Percentiles rank a stretch among this genome's conserved stretches.
Conservation (phyloP, 371 early-diverging fungal species). For the Saksenaea oblongispora region DNA sequence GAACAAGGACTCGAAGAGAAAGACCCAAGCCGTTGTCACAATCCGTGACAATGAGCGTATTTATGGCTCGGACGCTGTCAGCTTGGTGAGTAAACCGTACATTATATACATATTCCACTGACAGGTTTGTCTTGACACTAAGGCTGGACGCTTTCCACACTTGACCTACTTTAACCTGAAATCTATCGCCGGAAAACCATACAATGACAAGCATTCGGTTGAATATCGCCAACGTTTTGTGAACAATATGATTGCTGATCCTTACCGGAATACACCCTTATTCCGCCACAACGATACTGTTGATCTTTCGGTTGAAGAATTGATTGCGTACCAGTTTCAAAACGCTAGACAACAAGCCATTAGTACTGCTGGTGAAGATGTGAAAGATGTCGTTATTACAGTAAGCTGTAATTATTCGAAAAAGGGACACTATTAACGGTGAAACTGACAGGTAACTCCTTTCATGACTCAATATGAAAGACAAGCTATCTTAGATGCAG, state of each 20-base stretch:
- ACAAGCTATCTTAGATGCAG: constrained; percentile 92
- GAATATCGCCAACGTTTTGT: constrained; percentile 74
- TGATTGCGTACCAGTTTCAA: constrained; percentile 92
- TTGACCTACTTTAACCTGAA: constrained; percentile 83
- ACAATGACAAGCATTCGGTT: constrained; percentile 65
- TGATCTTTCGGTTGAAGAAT: constrained; percentile 77
- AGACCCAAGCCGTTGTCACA: constrained; percentile 84
- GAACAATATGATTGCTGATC: constrained; percentile 74
- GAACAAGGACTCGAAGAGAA: constrained; percentile 94
- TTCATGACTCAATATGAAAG: constrained; percentile 90
- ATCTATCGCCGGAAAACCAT: constrained; percentile 76
- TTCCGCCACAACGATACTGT: constrained; percentile 64
- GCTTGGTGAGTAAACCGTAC: constrained; percentile 56
- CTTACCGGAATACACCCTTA: constrained; percentile 58
- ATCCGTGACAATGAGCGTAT: constrained; percentile 80
- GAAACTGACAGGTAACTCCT: constrained; percentile 75
- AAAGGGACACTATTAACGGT: not conserved
- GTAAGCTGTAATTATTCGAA: constrained; percentile 44
- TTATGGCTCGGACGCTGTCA: constrained; percentile 88
- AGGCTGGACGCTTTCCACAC: constrained; percentile 88
- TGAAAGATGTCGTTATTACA: constrained; percentile 89
- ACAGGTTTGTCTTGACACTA: constrained; percentile 9
- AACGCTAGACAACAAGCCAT: constrained; percentile 86
- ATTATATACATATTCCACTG: not conserved
- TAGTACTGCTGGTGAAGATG: constrained; percentile 71